phyloP scores from a whole-genome alignment of 495 filamentous ascomycete genomes.

The Penicillium psychrofluorescens region DNA sequence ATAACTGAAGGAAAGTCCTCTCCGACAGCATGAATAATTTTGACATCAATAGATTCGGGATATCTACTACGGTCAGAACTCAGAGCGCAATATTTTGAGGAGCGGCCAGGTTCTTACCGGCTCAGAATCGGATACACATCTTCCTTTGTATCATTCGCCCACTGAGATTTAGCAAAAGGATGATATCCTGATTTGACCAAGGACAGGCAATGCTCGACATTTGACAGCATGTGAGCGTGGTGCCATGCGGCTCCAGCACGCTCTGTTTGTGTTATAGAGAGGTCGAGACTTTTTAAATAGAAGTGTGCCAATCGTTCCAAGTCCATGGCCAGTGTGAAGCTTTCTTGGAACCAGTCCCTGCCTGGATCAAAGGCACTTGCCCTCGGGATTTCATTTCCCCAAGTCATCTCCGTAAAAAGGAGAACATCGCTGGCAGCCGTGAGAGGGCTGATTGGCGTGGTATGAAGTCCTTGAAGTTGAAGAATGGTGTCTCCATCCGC shows the following conservation, averaged over 20 bases:
- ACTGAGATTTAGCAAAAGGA: slow-evolving; percentile 15
- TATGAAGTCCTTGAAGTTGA: slow-evolving; percentile 19
- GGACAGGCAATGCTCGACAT: slow-evolving; percentile 5
- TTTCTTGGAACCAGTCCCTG: not conserved
- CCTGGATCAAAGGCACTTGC: too few species aligned
- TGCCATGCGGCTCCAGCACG: not conserved
- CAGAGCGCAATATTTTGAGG: not conserved
- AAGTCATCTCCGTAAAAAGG: slow-evolving; percentile 15
- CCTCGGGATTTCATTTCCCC: not conserved
- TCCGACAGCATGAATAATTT: slow-evolving; percentile 21
- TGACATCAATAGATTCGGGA: slow-evolving; percentile 12
- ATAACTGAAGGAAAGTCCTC: slow-evolving; percentile 29
- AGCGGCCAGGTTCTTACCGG: slow-evolving; percentile 3
- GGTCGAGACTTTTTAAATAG: slow-evolving; percentile 11
- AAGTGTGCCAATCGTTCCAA: slow-evolving; percentile 15
- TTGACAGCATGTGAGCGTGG: slow-evolving; percentile 9
- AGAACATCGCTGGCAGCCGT: slow-evolving; percentile 11
- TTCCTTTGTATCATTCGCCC: slow-evolving; percentile 24
- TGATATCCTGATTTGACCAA: slow-evolving; percentile 8
- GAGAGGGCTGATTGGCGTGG: slow-evolving; percentile 14
- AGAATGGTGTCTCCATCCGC: slow-evolving; percentile 10
- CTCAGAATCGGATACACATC: slow-evolving; percentile 25
- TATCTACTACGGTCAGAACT: slow-evolving; percentile 7
- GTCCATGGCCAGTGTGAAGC: not conserved
- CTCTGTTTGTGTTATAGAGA: not conserved